Conservation (phyloP, 768 basidiomycete species). For the Calocybe cyanea region DNA sequence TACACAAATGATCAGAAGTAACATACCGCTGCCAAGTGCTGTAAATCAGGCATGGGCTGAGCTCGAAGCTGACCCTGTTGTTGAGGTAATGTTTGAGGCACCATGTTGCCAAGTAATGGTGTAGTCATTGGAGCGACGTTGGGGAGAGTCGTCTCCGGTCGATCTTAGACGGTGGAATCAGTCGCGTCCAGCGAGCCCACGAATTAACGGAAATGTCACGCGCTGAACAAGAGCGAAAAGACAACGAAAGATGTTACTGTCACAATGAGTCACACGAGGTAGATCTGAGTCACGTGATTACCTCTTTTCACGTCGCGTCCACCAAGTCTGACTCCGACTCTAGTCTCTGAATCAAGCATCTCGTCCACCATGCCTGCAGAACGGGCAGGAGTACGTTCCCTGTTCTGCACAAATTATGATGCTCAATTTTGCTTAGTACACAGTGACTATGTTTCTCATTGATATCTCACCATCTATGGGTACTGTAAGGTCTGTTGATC, state of each 20-base stretch:
- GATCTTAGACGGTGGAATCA: conserved; percentile 18
- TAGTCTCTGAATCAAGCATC: conserved; percentile 9
- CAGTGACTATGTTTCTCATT: conserved; percentile 85
- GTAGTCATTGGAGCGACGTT: conserved; percentile 28
- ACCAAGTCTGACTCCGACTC: not conserved
- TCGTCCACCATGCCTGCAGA: conserved; percentile 64
- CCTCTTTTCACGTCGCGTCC: conserved; percentile 31
- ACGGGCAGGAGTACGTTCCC: conserved; percentile 65
- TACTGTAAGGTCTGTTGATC: conserved; percentile 49
- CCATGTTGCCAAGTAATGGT: conserved; percentile 37
- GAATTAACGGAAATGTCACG: conserved; percentile 24
- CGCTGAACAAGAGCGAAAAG: conserved; percentile 30
- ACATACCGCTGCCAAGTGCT: conserved; percentile 42
- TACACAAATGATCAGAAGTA: conserved; percentile 3
- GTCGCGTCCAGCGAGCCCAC: conserved; percentile 21
- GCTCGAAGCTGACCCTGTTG: conserved; percentile 21
- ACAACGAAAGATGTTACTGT: conserved; percentile 21
- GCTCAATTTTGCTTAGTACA: conserved; percentile 51
- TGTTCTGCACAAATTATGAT: not conserved
- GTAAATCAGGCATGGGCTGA: conserved; percentile 32
- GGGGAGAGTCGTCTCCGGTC: conserved; percentile 9
- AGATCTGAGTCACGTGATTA: conserved; percentile 27
- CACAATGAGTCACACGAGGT: conserved; percentile 19
- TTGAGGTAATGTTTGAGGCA: conserved; percentile 28
- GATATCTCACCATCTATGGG: conserved; percentile 90